Conservation (phyloP, 2,329 filamentous ascomycete genomes). For the Aspergillus alliaceus region DNA sequence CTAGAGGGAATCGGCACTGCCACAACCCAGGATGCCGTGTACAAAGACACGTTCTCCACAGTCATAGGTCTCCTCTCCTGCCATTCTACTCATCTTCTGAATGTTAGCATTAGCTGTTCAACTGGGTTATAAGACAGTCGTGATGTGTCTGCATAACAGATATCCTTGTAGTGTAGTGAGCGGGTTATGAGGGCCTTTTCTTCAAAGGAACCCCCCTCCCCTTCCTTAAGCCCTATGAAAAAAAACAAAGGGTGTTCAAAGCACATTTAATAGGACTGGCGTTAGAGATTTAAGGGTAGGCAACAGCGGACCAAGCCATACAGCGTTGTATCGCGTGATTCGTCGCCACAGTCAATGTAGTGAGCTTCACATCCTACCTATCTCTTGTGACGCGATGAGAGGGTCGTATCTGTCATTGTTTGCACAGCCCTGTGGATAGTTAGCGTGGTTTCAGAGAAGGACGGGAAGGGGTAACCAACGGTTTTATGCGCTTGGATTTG, state of each 20-base stretch:
- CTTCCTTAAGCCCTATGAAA: too few species aligned
- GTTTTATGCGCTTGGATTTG: too few species aligned
- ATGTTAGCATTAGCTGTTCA: background rate
- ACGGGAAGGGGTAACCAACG: too few species aligned
- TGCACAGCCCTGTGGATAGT: too few species aligned
- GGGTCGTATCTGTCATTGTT: too few species aligned
- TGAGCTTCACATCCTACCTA: too few species aligned
- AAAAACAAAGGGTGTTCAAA: background rate
- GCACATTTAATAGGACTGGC: too few species aligned
- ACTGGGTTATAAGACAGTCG: background rate
- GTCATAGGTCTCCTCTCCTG: background rate
- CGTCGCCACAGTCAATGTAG: too few species aligned
- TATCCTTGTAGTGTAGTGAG: background rate
- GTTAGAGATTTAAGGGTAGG: background rate
- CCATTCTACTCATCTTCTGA: background rate
- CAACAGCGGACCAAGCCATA: background rate
- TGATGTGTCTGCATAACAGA: background rate
- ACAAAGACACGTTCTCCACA: background rate
- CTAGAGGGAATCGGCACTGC: background rate
- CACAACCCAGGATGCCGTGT: background rate
- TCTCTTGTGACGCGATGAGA: too few species aligned
- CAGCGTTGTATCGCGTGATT: background rate
- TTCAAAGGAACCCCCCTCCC: background rate
- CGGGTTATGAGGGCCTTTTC: background rate
- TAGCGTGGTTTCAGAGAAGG: too few species aligned